A percentile compares a stretch with the other conserved stretches of the same genome.
phyloP scores from a whole-genome alignment of 1,284 basidiomycete genomes.

The Cutaneotrichosporon sp. region DNA sequence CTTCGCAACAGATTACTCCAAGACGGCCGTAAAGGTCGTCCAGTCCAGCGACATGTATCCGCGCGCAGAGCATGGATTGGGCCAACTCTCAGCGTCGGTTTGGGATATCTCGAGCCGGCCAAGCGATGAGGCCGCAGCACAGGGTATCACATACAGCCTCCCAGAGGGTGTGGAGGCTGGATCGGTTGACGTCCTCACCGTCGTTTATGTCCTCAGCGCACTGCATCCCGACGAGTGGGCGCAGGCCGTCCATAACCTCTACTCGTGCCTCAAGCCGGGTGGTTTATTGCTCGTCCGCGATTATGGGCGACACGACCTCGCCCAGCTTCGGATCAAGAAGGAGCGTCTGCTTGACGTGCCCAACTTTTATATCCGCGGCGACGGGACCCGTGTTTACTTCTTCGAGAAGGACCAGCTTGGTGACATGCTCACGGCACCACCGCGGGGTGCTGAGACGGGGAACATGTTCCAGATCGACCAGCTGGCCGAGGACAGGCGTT shows the following conservation, averaged over 20 bases:
- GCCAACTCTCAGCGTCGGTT: slow-evolving; percentile 67
- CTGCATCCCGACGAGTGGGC: slow-evolving; percentile 92
- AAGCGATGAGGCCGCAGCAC: slow-evolving; percentile 3
- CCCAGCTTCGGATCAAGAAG: slow-evolving; percentile 88
- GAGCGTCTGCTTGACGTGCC: slow-evolving; percentile 87
- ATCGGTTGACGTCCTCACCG: slow-evolving; percentile 80
- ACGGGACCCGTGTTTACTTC: slow-evolving; percentile 95
- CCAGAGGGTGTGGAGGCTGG: slow-evolving; percentile 66
- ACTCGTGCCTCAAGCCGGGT: slow-evolving; percentile 83
- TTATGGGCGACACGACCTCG: slow-evolving; percentile 91
- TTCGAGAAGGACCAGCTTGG: slow-evolving; percentile 82
- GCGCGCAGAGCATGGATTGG: slow-evolving; percentile 65
- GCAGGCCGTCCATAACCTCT: slow-evolving; percentile 78
- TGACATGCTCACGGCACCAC: slow-evolving; percentile 69
- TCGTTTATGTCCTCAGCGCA: slow-evolving; percentile 93
- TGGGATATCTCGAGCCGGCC: slow-evolving; percentile 79
- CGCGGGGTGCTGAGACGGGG: slow-evolving; percentile 15
- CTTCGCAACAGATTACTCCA: slow-evolving; percentile 87
- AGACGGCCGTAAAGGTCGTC: slow-evolving; percentile 86
- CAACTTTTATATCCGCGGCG: slow-evolving; percentile 91
- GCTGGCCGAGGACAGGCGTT: slow-evolving; percentile 80
- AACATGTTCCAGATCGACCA: slow-evolving; percentile 68
- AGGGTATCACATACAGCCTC: slow-evolving; percentile 50
- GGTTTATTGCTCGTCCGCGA: slow-evolving; percentile 85
- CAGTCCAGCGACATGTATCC: slow-evolving; percentile 73